Evolutionary conservation across 345 rosid species (phyloP), one percentile per base, ranked within the genome.

Genomic region (Brassica carinata): DNA sequence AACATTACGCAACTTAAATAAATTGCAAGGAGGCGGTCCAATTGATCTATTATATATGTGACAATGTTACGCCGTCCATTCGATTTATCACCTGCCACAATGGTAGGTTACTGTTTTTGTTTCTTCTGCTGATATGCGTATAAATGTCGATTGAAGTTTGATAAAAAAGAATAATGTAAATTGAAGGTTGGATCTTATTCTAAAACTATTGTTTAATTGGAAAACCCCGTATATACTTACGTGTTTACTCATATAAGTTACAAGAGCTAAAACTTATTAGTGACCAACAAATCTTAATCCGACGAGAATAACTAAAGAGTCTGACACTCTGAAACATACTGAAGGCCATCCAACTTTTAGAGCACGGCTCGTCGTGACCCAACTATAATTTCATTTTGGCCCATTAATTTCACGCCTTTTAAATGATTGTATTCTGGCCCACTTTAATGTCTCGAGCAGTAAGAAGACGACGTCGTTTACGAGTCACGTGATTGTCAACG

Each of bases 401-500:
- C 71, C 66, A 78, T 63, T 70, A 5, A 1, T 23, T 13, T 48
- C 0, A 64, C 29, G 29, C 64, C 68, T 2, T 34, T 9, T 36
- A 57, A 23, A 57, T 7, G 6, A n/a, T 15, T 57, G n/a, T 10
- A 1, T 5, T 8, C n/a, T 19, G 81, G 77, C 59, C 77, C 77
- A 71, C 14, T 71, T 34, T 13, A 8, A 36, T 40, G 58, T 48
- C 27, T 14, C n/a, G 53, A 17, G 29, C 11, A 45, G 8, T 26
- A 0, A 0, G 9, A 19, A 68, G 8, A 63, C 76, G 81, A 0
- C 19, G 57, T n/a, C 75, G 76, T 78, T 34, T 0, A 0, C 0
- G 9, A 9, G 70, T 67, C 26, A 62, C 51, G 58, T 69, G 51
- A 68, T 63, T 74, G 75, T 80, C 83, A 75, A 64, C 83, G 79